Conservation (phyloP, 179 eudicot species). For the Actinidia chinensis region DNA sequence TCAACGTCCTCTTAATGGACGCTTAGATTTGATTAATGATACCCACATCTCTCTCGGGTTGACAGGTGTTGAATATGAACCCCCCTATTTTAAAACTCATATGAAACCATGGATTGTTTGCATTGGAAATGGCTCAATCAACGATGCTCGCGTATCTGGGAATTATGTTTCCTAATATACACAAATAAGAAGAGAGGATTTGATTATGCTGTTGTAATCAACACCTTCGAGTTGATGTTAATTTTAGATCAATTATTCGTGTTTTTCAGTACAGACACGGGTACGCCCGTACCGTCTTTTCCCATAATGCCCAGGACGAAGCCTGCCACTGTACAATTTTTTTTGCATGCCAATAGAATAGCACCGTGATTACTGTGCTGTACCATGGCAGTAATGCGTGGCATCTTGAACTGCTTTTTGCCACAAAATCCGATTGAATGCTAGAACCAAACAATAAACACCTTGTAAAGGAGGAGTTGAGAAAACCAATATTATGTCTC, state of each 20-base stretch:
- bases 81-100: background rate
- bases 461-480: too few relatives aligned
- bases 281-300: too few relatives aligned
- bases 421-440: background rate
- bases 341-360: too few relatives aligned
- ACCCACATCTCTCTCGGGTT: background rate
- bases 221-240: background rate
- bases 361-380: too few relatives aligned
- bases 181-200: background rate
- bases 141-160: background rate
- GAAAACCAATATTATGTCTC: background rate
- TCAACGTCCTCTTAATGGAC: too few relatives aligned
- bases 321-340: background rate
- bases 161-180: background rate
- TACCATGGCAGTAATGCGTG: too few relatives aligned
- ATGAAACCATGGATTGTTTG: background rate
- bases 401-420: too few relatives aligned
- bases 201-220: background rate
- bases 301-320: background rate
- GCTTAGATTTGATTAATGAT: background rate
- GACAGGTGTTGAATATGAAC: background rate
- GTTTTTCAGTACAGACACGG: background rate
- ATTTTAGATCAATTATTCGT: background rate
- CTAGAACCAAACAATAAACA: background rate
- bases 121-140: background rate